Evolutionary conservation across 345 rosid genomes (phyloP), one percentile per base, ranked within the genome.

Genomic region (Eutrema yunnanense): DNA sequence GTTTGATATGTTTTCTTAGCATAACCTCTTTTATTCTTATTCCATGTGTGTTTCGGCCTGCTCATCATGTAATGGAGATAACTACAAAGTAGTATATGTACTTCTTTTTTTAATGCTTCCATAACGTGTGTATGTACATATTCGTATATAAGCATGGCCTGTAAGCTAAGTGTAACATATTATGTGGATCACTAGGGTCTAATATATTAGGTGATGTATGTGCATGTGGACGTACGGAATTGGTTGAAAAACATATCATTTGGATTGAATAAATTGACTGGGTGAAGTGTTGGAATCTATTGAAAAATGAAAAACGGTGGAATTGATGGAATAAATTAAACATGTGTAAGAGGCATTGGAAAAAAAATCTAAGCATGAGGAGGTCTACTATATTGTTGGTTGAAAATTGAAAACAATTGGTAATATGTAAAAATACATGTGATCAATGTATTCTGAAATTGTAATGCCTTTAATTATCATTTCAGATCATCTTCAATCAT

Each of bases 1-100:
- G 42, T 47, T 46, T 63, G 52, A 46, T 63, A 14, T 78, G 62
- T 54, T 73, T 82, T 67, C 55, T 73, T 82, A 75, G 12, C 46
- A 12, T 67, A 65, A 57, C 34, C 62, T 41, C 36, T 42, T 60
- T 13, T 19, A 62, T 16, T 38, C 30, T 55, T 38, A 68, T 68
- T 68, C 36, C 55, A 19, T 36, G 26, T 44, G 16, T 54, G n/a
- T 19, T 41, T 66, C 32, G 44, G 54, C 34, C 44, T 53, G 36
- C 47, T 51, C 71, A 5, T 66, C 43, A 19, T 37, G 8, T 43
- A 32, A 54, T 2, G 62, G 52, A 54, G 3, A 53, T 14, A 68
- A 22, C 53, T 27, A 30, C 37, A 61, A 60, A 12, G 5, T 0
- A 34, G 7, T 47, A 14, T 2, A n/a, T 42, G 32, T 46, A 63